These are phyloP conservation scores for Arctium lappa DNA, from an alignment of 129 eudicot species.

Conservation along the genomic window DNA sequence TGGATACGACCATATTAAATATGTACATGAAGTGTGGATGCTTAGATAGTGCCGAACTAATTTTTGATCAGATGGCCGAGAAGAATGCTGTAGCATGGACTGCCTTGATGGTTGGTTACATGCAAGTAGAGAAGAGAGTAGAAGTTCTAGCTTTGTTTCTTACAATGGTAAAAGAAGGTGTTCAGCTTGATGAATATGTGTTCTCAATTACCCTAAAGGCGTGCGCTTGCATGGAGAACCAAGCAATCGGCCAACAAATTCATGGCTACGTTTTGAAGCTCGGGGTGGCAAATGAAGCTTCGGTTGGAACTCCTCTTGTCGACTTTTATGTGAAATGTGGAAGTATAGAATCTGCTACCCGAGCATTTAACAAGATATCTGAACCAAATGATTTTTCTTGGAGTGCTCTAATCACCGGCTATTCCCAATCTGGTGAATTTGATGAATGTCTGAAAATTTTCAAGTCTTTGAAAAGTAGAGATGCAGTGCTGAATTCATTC, in stretches of 20 bases:
- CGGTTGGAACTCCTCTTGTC: constrained; percentile 50
- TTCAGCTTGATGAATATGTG: constrained; percentile 36
- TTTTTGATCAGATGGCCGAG: constrained; percentile 31
- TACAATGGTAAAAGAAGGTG: constrained; percentile 23
- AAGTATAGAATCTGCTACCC: constrained; percentile 24
- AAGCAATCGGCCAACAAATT: constrained; percentile 32
- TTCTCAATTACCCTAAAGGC: constrained; percentile 38
- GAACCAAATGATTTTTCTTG: constrained; percentile 50
- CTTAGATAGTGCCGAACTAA: constrained; percentile 30
- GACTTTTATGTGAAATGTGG: constrained; percentile 51
- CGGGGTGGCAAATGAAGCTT: constrained; percentile 31
- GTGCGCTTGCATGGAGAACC: constrained; percentile 32
- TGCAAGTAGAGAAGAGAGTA: constrained; percentile 18
- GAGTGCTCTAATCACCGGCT: constrained; percentile 48
- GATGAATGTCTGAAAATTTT: constrained; percentile 32
- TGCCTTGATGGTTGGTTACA: constrained; percentile 39
- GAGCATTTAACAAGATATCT: constrained; percentile 30
- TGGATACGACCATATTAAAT: constrained; percentile 22
- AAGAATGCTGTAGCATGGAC: constrained; percentile 42
- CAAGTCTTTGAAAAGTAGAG: constrained; percentile 29
- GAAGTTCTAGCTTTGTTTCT: constrained; percentile 34
- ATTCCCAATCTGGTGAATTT: constrained; percentile 35
- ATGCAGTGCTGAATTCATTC: constrained; percentile 33
- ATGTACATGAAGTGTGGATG: constrained; percentile 47
- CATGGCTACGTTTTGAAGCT: constrained; percentile 38